phyloP scores from a whole-genome alignment of 305 asterid genomes.

The Ajuga reptans region DNA sequence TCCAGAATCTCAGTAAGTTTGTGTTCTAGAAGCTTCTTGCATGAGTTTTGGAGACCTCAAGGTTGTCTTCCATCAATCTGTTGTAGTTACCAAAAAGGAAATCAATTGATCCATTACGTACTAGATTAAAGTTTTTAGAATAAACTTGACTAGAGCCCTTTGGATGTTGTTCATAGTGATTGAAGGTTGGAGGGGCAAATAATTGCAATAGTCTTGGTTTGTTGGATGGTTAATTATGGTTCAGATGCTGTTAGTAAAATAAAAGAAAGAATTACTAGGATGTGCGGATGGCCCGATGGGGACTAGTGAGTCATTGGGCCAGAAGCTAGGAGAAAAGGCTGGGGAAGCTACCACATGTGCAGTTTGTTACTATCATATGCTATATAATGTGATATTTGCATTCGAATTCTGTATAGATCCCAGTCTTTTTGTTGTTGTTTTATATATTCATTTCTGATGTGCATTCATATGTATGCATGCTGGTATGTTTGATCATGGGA shows the following conservation, averaged over 20 bases:
- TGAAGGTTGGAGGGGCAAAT: not conserved
- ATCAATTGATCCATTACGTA: not conserved
- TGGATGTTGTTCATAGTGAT: not conserved
- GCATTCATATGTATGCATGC: not conserved
- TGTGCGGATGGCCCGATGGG: conserved; percentile 15
- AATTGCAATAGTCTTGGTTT: conserved; percentile 7
- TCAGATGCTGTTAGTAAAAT: not conserved
- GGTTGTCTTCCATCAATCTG: not conserved
- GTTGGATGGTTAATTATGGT: conserved; percentile 8
- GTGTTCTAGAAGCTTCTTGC: not conserved
- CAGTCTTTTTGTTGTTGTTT: not conserved
- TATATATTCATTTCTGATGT: conserved; percentile 4
- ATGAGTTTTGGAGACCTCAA: not conserved
- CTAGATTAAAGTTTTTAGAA: not conserved
- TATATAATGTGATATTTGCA: conserved; percentile 12
- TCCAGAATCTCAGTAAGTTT: not conserved
- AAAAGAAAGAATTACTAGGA: not conserved
- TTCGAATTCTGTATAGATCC: not conserved
- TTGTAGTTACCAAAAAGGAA: not conserved
- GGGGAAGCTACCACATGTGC: not conserved
- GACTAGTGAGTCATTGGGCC: conserved; percentile 1
- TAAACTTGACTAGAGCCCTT: not conserved
- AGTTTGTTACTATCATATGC: conserved; percentile 1
- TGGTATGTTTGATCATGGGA: not conserved
- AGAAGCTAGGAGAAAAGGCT: not conserved